Percentiles rank a stretch among this genome's conserved stretches.
Conservation (phyloP, 306 rosid genomes). For the Cicer yamashitae region DNA sequence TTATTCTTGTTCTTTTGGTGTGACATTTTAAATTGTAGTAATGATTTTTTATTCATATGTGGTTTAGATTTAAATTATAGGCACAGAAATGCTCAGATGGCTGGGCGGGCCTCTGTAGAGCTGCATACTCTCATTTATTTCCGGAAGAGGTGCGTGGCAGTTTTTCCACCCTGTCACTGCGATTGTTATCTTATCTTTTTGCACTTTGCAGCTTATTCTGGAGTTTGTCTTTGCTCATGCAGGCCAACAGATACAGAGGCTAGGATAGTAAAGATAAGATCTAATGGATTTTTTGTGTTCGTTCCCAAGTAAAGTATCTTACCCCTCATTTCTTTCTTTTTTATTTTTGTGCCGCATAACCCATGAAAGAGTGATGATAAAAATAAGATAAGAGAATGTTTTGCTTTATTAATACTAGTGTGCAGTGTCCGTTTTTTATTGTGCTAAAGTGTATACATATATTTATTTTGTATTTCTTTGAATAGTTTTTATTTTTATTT, state of each 20-base stretch:
- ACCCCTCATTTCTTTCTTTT: conserved; percentile 3
- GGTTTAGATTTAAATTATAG: conserved; percentile 90
- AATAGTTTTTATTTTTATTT: no score
- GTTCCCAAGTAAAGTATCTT: conserved; percentile 84
- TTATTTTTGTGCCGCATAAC: conserved; percentile 9
- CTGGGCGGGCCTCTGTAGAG: conserved; percentile 93
- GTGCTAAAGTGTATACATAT: no score
- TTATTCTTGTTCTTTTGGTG: conserved; percentile 23
- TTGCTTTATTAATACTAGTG: neutral
- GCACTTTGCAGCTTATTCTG: conserved; percentile 41
- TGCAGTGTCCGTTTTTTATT: no score
- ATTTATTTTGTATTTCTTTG: no score
- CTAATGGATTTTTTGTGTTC: conserved; percentile 93
- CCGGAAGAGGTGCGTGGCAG: conserved; percentile 65
- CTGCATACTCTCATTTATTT: conserved; percentile 84
- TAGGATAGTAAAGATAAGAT: conserved; percentile 93
- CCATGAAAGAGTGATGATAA: neutral
- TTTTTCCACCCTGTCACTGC: conserved; percentile 10
- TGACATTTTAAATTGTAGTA: conserved; percentile 27
- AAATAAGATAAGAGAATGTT: neutral
- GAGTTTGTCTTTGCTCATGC: conserved; percentile 42
- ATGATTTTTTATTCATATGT: conserved; percentile 33
- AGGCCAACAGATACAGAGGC: conserved; percentile 94
- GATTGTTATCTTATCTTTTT: neutral
- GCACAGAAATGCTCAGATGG: conserved; percentile 98